Evolutionary conservation across 768 basidiomycete species (phyloP), one percentile per base, ranked within the genome.

Genomic region (Panaeolus papilionaceus): DNA sequence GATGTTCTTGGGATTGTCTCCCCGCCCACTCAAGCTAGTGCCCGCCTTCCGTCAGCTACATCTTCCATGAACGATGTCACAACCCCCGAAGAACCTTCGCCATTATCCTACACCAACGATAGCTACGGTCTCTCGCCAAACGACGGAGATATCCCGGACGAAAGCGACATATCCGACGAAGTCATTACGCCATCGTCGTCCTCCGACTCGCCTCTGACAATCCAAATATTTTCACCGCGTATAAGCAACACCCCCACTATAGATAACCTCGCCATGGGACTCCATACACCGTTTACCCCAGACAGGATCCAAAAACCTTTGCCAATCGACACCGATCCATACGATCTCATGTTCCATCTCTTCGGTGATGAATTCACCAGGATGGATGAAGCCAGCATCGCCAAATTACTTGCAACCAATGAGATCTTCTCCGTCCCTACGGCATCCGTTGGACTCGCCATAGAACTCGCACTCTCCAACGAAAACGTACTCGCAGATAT

Each of bases 211-310:
- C 54, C 54, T 12, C 33, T 33, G 28, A 12, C 6, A 4, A 33
- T 37, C 54, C 54, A 58, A 58, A 58, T 58, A 4, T 58, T 58
- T 12, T 33, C 54, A 33, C 54, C 54, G 8, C 54, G 54, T 58
- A 28, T 58, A 16, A 58, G 54, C 54, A 33, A 33, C 28, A 58
- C 54, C 10, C 54, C 54, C 6, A 58, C 54, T 2, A 58, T 58
- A 33, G 54, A 58, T 14, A 58, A 58, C 54, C 54, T 58, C 14
- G 54, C 54, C 28, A 28, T 58, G 54, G 54, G 12, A 14, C 54
- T 58, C 26, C 54, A 33, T 11, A 33, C 54, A 16, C 54, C 54
- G 6, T 58, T 58, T 33, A 58, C 28, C 14, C 33, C 54, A 14
- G 54, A 58, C 12, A 33, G 54, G 16, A 33, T 16, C 16, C 33